Conservation (phyloP, 805 yeast genomes). For the Naumovozyma baii region DNA sequence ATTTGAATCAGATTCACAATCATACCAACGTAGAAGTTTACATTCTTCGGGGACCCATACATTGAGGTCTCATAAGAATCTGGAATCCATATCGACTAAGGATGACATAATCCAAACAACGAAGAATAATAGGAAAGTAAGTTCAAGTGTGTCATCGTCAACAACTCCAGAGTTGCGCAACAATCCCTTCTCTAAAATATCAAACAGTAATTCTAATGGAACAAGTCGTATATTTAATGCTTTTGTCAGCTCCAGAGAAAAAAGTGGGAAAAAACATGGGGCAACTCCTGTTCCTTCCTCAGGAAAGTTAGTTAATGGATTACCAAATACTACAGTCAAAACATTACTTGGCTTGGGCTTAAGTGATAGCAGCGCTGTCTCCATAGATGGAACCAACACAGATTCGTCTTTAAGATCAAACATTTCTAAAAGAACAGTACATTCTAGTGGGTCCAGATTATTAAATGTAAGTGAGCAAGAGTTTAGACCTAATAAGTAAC, state of each 20-base stretch:
- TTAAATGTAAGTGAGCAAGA: background rate
- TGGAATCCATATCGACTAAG: background rate
- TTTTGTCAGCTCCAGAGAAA: slow-evolving; percentile 21
- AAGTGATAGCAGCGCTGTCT: background rate
- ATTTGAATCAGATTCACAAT: background rate
- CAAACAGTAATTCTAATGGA: slow-evolving; percentile 1
- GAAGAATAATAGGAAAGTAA: no score
- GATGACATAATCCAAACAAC: background rate
- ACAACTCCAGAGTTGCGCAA: background rate
- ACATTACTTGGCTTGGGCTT: slow-evolving; percentile 11
- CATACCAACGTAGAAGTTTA: background rate
- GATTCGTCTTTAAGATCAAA: background rate
- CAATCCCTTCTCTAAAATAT: background rate
- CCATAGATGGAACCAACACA: slow-evolving; percentile 2
- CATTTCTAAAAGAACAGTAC: background rate
- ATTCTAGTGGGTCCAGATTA: background rate
- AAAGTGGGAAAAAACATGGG: slow-evolving; percentile 5
- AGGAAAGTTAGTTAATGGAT: slow-evolving; percentile 28
- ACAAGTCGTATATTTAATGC: slow-evolving; percentile 28
- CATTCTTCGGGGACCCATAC: background rate
- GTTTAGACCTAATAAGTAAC: background rate
- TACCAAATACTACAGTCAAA: slow-evolving; percentile 20
- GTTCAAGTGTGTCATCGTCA: background rate
- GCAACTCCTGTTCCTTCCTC: slow-evolving; percentile 24
- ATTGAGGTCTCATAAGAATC: background rate